Evolutionary conservation across 2,329 filamentous ascomycete genomes (phyloP), one percentile per base, ranked within the genome.

Genomic region (Microdochium trichocladiopsis): DNA sequence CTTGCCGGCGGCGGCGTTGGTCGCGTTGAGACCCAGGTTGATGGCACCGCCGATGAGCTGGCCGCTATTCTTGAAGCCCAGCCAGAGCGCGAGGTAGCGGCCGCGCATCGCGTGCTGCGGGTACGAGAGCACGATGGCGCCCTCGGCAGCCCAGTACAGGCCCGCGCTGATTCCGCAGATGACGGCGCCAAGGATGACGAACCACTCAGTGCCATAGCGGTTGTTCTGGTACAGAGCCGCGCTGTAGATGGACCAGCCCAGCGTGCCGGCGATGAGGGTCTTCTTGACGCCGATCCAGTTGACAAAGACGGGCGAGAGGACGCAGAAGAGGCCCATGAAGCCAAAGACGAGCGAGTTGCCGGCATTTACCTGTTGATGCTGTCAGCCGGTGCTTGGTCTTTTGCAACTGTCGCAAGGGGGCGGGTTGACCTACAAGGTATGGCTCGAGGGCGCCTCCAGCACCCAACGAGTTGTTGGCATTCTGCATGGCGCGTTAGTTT

Each of bases 111-210:
- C 82, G 0, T 85, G 84, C 59, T 90, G 86, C 0, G 86, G 86
- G 57, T 90, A 90, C 0, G 82, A 76, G 21, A 90, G 79, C 0
- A 86, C 86, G 52, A 90, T 87, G 0, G 87, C 86, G 1, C 84
- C 84, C 66, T 90, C 87, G 0, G 86, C 81, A 74, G 84, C 84
- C 87, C 87, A 90, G 66, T 90, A 90, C 0, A 90, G 73, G 0
- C 87, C 87, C 0, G 87, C 86, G 0, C 82, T 84, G 28, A 88
- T 74, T 18, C 86, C 86, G 56, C 86, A 90, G 0, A 86, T 70
- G 0, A 84, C 84, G 1, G 84, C 84, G 0, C 86, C 87, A 9
- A 90, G 66, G 1, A 89, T 73, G 0, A 84, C 77, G 10, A 89
- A 75, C 87, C 87, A 90, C 43, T 47, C 21, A 21, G 43, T 47